Percentiles rank a stretch among this genome's conserved stretches.
Evolutionary conservation across 345 rosid genomes (phyloP).

Genomic region (Tarenaya hassleriana): DNA sequence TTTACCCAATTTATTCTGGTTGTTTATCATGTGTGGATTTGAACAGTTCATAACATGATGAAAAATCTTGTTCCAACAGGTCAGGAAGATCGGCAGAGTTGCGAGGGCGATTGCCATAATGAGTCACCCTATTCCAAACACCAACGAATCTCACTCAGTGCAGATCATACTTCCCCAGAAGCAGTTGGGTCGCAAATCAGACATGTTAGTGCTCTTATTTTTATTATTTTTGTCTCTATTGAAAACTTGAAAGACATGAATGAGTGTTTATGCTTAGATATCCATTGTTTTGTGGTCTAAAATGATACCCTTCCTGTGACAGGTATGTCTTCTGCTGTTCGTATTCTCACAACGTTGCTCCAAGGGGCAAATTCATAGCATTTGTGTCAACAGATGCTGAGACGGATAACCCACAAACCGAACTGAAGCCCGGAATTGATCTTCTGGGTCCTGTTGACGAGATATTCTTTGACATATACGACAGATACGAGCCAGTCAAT

Average conservation of each 20-base stretch:
- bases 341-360: slow-evolving; percentile 88
- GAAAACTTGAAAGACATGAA: too few species aligned
- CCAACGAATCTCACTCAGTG: slow-evolving; percentile 75
- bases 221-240: too few species aligned
- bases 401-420: slow-evolving; percentile 68
- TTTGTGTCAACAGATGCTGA: slow-evolving; percentile 92
- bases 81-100: slow-evolving; percentile 76
- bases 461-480: slow-evolving; percentile 73
- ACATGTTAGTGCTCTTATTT: slow-evolving; percentile 45
- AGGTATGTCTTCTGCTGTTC: slow-evolving; percentile 98
- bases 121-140: slow-evolving; percentile 90
- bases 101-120: slow-evolving; percentile 95
- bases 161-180: slow-evolving; percentile 96
- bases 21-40: not conserved
- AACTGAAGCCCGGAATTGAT: slow-evolving; percentile 79
- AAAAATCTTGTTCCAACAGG: slow-evolving; percentile 39
- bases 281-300: not conserved
- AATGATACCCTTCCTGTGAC: slow-evolving; percentile 13
- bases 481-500: slow-evolving; percentile 67
- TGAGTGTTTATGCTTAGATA: not conserved
- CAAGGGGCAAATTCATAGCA: slow-evolving; percentile 86
- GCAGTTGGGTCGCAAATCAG: slow-evolving; percentile 89
- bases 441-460: slow-evolving; percentile 72
- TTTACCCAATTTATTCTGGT: not conserved
- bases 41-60: slow-evolving; percentile 10